Conservation (phyloP, 305 asterid species). For the Fraxinus platypoda region DNA sequence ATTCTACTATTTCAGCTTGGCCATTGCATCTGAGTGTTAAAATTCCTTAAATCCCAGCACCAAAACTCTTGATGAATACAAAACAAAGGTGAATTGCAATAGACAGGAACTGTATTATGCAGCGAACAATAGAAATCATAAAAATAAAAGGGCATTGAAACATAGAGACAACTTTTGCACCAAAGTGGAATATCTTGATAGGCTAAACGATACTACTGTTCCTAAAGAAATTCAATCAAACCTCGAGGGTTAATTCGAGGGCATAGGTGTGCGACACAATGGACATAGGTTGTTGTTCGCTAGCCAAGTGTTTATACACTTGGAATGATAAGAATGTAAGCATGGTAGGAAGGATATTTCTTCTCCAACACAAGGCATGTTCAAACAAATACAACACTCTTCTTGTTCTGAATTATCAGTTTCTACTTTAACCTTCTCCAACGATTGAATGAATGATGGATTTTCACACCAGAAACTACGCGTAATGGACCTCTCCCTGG, state of each 20-base stretch:
- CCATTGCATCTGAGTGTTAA: too few species aligned
- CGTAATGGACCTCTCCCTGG: not conserved
- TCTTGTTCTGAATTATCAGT: not conserved
- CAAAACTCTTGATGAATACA: too few species aligned
- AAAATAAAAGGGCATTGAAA: too few species aligned
- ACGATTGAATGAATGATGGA: not conserved
- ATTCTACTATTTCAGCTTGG: too few species aligned
- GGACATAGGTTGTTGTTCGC: not conserved
- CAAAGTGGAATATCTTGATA: not conserved
- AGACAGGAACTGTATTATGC: too few species aligned
- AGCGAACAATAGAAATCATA: too few species aligned
- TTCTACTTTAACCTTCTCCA: not conserved
- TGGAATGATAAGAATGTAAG: not conserved
- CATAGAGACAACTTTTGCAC: too few species aligned
- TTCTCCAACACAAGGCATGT: not conserved
- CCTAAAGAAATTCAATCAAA: not conserved
- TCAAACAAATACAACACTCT: not conserved
- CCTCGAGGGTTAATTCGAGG: not conserved
- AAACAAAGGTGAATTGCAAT: too few species aligned
- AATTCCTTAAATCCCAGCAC: too few species aligned
- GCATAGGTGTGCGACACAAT: not conserved
- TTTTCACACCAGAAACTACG: not conserved
- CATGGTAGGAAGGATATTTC: not conserved
- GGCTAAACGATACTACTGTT: not conserved
- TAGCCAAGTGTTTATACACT: not conserved